Base-by-base conservation (phyloP, 2,329 filamentous ascomycete species). In the Apiospora hydei region DNA sequence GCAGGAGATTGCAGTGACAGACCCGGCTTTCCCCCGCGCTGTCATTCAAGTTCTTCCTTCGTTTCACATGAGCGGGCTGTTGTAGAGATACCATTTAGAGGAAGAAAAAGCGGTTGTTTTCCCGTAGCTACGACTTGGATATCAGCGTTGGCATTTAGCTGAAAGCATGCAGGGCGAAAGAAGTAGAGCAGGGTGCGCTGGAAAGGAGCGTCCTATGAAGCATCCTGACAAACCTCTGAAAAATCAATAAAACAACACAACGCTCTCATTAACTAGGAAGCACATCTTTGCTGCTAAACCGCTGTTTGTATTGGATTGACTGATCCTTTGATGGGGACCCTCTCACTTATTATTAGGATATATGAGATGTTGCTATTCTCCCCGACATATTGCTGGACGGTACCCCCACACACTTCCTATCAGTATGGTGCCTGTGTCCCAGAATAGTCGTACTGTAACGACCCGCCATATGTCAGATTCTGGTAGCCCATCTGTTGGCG, bases 1-100 rank as follows among this genome's bases (percentile, higher is more conserved):
- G 16, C 93, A 98, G 80, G 94, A 98, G 82, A 88, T 99, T 67
- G 94, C 91, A n/a, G 92, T 99, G 67, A 95, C 94, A 21, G 96
- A 98, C 82, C 93, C 94, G n/a, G 94, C 94, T 0, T 96, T 97
- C 80, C 90, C 90, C 91, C 46, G 91, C 94, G 38, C 89, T 93
- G 79, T 91, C 90, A 26, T 91, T 90, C 77, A 86, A 85, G 74
- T 91, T 89, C 76, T 84, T 84, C 76, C 80, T 91, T 53, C 84
- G 82, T 71, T 89, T 89, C 75, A 84, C 68, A 26, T 69, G 68
- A 69, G 44, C 24, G 41, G 18, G 57, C 46, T 49, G 26, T 57
- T 67, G 44, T 47, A 46, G 26, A 72, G 71, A 72, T 72, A 72
- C 71, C 71, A 72, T 47, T 51, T 61, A 61, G 53, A 34, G 41